Evolutionary conservation across 306 rosid genomes (phyloP), one percentile per base, ranked within the genome.

Genomic region (Argentina anserina): DNA sequence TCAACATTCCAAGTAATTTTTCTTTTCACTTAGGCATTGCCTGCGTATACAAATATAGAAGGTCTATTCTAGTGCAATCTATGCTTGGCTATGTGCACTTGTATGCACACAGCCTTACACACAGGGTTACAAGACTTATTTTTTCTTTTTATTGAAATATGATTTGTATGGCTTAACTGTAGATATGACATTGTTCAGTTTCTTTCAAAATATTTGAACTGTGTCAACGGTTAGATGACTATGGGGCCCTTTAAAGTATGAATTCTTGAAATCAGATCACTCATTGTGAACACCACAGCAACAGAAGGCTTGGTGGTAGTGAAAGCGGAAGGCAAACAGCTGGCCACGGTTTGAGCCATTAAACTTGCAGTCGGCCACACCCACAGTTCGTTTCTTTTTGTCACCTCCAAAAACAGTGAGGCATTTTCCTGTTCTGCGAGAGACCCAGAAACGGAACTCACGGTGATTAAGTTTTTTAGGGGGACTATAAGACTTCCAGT

Each of bases 221-320:
- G 29, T 53, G 46, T 21, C 72, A 40, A 28, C 25, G 2, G 39
- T 20, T 52, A 36, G 28, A 12, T 63, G 46, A 75, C 13, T 66
- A 33, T 28, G 36, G 21, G 18, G 52, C 9, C 17, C 45, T 25
- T 53, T 10, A 58, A 34, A 21, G 21, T 29, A 31, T 18, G 36
- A 18, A 36, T 3, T 70, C 17, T 55, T 25, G 40, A 14, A 29
- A 18, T 46, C 2, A 31, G 40, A 18, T 68, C 68, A 75, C n/a
- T 64, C 36, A 62, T 77, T 77, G 61, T 81, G 79, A 78, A 74
- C 52, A 21, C 83, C 86, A 13, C 86, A 83, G 41, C 86, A 83
- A 34, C 83, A 83, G 59, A 83, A 83, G n/a, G 83, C 86, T 28
- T 83, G 59, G 79, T 79, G 81, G 73, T 79, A 83, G 64, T 83